Percentiles rank a stretch among this genome's conserved stretches.
These are phyloP conservation scores for Ophiostoma australiae DNA, from an alignment of 2,329 filamentous ascomycete genomes.

Conservation along the genomic window DNA sequence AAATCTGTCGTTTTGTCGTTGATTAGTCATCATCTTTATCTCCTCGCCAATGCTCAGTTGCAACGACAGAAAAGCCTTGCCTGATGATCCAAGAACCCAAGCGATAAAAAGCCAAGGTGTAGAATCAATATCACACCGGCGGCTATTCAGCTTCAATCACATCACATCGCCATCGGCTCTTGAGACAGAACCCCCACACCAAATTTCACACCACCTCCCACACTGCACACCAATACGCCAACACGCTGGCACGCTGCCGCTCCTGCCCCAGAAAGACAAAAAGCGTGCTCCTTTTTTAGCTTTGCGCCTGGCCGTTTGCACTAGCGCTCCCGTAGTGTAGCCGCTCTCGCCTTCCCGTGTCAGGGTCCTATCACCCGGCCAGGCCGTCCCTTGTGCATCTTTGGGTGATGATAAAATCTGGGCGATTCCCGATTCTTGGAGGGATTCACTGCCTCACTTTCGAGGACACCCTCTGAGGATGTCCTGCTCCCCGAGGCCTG, in stretches of 20 bases:
- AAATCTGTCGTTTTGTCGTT: no score
- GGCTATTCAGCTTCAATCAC: not conserved
- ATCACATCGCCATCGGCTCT: not conserved
- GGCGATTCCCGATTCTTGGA: not conserved
- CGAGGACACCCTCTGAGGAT: not conserved
- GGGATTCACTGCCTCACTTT: not conserved
- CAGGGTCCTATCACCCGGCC: not conserved
- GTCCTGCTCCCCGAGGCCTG: not conserved
- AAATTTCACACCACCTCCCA: not conserved
- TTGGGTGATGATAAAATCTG: not conserved
- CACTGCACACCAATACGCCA: no score
- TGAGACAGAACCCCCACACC: not conserved
- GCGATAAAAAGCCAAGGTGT: not conserved
- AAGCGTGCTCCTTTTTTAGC: not conserved
- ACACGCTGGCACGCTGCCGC: not conserved
- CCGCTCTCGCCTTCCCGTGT: conserved; percentile 1
- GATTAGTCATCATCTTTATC: not conserved
- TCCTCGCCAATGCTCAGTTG: not conserved
- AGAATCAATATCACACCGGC: not conserved
- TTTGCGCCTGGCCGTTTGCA: not conserved
- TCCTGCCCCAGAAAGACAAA: not conserved
- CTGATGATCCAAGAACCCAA: not conserved
- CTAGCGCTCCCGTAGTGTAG: conserved; percentile 8
- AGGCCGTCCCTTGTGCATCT: not conserved
- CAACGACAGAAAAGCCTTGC: not conserved